A percentile compares a stretch with the other conserved stretches of the same genome.
Conservation (phyloP, 2,329 filamentous ascomycete genomes). For the Fusarium nelsonii region DNA sequence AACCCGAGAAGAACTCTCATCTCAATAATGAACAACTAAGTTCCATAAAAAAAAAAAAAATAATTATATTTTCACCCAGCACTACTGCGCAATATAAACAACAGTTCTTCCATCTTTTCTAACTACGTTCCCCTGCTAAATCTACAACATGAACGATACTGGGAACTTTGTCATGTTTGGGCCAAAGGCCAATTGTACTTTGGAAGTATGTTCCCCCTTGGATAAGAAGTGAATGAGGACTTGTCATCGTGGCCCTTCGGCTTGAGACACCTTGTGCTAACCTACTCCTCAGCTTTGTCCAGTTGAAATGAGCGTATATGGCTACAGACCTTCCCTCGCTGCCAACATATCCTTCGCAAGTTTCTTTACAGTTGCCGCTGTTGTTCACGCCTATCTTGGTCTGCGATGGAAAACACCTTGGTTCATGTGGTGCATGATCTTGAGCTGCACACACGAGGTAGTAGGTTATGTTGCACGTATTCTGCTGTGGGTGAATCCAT, state of each 20-base stretch:
- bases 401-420: slow-evolving; percentile 55
- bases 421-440: slow-evolving; percentile 60
- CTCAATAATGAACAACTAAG: no score
- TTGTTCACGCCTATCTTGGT: slow-evolving; percentile 54
- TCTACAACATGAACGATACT: background rate
- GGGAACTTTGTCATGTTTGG: slow-evolving; percentile 28
- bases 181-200: slow-evolving; percentile 33
- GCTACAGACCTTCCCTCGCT: slow-evolving; percentile 57
- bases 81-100: no score
- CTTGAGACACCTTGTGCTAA: background rate
- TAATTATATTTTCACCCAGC: no score
- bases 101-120: no score
- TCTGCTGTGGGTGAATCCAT: slow-evolving; percentile 66
- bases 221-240: no score
- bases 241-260: rapidly evolving
- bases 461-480: slow-evolving; percentile 70
- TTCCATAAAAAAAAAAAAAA: no score
- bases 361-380: slow-evolving; percentile 60
- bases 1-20: no score
- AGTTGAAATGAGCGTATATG: slow-evolving; percentile 56
- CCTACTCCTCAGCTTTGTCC: slow-evolving; percentile 16
- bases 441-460: slow-evolving; percentile 66
- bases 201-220: slow-evolving; percentile 11
- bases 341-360: slow-evolving; percentile 56
- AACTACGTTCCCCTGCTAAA: no score